Conservation (phyloP, 495 filamentous ascomycete genomes). For the Talaromyces borbonicus region DNA sequence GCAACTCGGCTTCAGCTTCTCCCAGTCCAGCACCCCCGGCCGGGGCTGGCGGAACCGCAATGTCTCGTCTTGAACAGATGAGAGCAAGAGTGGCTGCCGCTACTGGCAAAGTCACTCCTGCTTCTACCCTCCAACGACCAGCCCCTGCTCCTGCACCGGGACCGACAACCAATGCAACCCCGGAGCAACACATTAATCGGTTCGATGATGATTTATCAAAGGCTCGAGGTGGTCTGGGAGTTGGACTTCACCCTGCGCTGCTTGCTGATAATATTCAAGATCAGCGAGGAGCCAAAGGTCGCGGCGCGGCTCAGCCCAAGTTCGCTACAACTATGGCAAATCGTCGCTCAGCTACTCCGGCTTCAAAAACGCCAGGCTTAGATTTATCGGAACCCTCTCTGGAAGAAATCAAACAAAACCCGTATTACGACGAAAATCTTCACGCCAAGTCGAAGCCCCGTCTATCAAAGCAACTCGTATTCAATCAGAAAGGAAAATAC, state of each 20-base stretch:
- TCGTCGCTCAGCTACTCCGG: conserved; percentile 43
- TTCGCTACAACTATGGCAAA: conserved; percentile 51
- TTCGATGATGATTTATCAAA: conserved; percentile 40
- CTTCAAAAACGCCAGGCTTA: conserved; percentile 44
- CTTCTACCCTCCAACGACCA: conserved; percentile 27
- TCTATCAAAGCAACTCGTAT: conserved; percentile 64
- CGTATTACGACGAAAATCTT: conserved; percentile 73
- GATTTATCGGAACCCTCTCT: conserved; percentile 60
- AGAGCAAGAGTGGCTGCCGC: conserved; percentile 76
- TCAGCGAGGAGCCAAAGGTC: conserved; percentile 49
- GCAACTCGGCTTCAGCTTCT: conserved; percentile 22
- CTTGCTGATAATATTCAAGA: conserved; percentile 62
- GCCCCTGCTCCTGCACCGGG: conserved; percentile 13
- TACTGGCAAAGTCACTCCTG: conserved; percentile 48
- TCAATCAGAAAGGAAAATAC: conserved; percentile 96
- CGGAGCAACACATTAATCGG: conserved; percentile 31
- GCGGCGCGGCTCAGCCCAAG: conserved; percentile 41
- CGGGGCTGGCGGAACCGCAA: conserved; percentile 20
- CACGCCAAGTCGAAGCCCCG: conserved; percentile 52
- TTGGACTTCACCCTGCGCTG: conserved; percentile 78
- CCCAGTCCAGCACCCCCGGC: conserved; percentile 33
- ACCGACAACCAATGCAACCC: conserved; percentile 24
- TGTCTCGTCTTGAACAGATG: conserved; percentile 52
- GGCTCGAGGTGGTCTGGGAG: conserved; percentile 71
- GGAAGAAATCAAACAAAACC: conserved; percentile 65